phyloP scores from a whole-genome alignment of 257 asterid genomes.

The Scutellaria barbata region DNA sequence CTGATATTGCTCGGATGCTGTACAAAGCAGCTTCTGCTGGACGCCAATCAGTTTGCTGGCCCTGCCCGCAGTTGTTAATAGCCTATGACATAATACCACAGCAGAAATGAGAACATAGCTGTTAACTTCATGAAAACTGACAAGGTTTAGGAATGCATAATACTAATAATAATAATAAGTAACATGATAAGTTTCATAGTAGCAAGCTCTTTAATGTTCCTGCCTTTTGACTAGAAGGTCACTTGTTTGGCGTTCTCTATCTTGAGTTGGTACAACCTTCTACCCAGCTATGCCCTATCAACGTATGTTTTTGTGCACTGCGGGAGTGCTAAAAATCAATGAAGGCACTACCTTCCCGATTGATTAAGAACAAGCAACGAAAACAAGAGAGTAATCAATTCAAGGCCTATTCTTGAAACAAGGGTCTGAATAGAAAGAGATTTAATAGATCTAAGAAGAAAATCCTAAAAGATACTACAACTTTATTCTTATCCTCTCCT shows the following conservation, averaged over 20 bases:
- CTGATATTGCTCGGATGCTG: constrained; percentile 92
- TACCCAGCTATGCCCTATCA: constrained; percentile 1
- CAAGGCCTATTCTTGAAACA: background rate
- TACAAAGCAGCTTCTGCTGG: constrained; percentile 96
- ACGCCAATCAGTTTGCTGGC: constrained; percentile 74
- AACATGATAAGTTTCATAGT: constrained; percentile 12
- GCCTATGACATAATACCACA: constrained; percentile 55
- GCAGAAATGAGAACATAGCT: constrained; percentile 25
- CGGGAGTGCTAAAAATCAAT: background rate
- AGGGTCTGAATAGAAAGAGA: background rate
- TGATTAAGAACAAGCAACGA: background rate
- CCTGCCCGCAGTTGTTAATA: constrained; percentile 54
- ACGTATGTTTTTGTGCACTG: background rate
- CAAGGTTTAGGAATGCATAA: constrained; percentile 19
- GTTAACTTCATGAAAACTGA: constrained; percentile 30
- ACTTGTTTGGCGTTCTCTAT: constrained; percentile 12
- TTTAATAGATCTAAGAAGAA: constrained; percentile 23
- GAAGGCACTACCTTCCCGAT: background rate
- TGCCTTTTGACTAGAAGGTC: background rate
- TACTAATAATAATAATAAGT: constrained; percentile 13
- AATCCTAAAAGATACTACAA: background rate
- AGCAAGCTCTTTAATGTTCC: constrained; percentile 2
- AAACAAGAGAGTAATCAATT: background rate
- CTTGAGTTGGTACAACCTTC: constrained; percentile 1
- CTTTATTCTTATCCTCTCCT: background rate